These are phyloP conservation scores for Terfezia boudieri DNA, from an alignment of 495 filamentous ascomycete species.

Conservation along the genomic window DNA sequence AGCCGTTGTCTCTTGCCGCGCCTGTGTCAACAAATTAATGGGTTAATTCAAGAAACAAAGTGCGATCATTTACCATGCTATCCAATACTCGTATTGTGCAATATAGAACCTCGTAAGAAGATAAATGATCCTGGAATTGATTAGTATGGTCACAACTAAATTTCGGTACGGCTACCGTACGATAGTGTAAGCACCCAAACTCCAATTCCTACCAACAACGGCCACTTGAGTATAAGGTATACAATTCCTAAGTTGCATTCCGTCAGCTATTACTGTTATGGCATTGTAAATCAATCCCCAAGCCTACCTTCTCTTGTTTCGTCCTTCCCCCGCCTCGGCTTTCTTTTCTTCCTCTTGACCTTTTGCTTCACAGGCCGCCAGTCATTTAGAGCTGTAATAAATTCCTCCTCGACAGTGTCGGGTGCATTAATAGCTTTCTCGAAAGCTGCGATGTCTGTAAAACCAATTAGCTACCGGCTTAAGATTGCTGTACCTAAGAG, in stretches of 20 bases:
- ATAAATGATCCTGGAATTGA: slow-evolving; percentile 37
- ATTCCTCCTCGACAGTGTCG: slow-evolving; percentile 28
- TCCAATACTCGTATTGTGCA: slow-evolving; percentile 57
- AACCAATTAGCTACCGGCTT: neutral
- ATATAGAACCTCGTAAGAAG: slow-evolving; percentile 71
- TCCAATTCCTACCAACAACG: slow-evolving; percentile 53
- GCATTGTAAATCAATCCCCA: neutral
- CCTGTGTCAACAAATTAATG: neutral
- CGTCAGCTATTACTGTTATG: neutral
- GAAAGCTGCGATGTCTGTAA: slow-evolving; percentile 31
- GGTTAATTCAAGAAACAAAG: too few species aligned
- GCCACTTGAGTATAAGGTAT: slow-evolving; percentile 78
- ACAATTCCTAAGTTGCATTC: slow-evolving; percentile 35
- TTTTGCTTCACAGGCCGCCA: slow-evolving; percentile 60
- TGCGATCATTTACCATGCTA: slow-evolving; percentile 30
- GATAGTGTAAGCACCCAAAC: slow-evolving; percentile 49
- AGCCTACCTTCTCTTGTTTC: slow-evolving; percentile 51
- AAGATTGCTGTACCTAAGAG: neutral
- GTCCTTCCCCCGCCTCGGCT: slow-evolving; percentile 39
- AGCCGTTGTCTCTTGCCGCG: slow-evolving; percentile 48
- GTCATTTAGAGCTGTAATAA: slow-evolving; percentile 59
- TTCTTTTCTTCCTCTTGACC: slow-evolving; percentile 26
- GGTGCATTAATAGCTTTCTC: slow-evolving; percentile 33
- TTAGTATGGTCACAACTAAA: neutral
- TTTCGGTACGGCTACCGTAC: slow-evolving; percentile 2